phyloP scores from a whole-genome alignment of 257 asterid species.

The Solanum pimpinellifolium region DNA sequence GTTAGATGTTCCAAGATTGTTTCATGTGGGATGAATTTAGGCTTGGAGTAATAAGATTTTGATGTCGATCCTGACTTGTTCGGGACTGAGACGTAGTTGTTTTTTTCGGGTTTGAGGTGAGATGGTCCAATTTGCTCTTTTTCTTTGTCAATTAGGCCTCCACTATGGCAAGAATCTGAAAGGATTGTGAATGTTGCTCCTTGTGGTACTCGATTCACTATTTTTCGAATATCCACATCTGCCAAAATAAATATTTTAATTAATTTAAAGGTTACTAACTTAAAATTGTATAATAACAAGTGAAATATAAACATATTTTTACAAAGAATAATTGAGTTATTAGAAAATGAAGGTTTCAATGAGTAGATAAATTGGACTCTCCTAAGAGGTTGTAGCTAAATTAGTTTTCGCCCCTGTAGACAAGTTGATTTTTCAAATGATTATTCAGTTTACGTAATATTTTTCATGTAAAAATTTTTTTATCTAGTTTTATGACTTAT shows the following conservation, averaged over 20 bases:
- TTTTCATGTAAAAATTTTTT: neutral
- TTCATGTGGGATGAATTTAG: slow-evolving; percentile 39
- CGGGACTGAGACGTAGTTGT: neutral
- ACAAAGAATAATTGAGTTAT: neutral
- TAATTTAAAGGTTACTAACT: neutral
- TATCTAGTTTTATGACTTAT: neutral
- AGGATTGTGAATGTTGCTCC: slow-evolving; percentile 73
- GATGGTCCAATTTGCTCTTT: slow-evolving; percentile 76
- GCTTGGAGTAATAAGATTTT: slow-evolving; percentile 3
- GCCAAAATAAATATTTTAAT: neutral
- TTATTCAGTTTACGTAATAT: neutral
- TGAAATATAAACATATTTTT: neutral
- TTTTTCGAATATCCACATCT: slow-evolving; percentile 68
- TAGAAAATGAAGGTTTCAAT: neutral
- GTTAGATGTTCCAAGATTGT: slow-evolving; percentile 33
- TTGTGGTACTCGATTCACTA: slow-evolving; percentile 57
- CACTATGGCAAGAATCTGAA: slow-evolving; percentile 88
- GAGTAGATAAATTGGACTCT: neutral
- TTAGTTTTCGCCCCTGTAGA: neutral
- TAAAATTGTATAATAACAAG: neutral
- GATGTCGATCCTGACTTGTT: neutral
- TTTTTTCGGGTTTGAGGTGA: neutral
- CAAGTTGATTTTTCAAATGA: neutral
- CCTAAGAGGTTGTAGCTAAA: neutral
- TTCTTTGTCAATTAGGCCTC: slow-evolving; percentile 89